A percentile compares a stretch with the other conserved stretches of the same genome.
These are phyloP conservation scores for Rhizophora mangle DNA, from an alignment of 345 rosid species.

Conservation along the genomic window DNA sequence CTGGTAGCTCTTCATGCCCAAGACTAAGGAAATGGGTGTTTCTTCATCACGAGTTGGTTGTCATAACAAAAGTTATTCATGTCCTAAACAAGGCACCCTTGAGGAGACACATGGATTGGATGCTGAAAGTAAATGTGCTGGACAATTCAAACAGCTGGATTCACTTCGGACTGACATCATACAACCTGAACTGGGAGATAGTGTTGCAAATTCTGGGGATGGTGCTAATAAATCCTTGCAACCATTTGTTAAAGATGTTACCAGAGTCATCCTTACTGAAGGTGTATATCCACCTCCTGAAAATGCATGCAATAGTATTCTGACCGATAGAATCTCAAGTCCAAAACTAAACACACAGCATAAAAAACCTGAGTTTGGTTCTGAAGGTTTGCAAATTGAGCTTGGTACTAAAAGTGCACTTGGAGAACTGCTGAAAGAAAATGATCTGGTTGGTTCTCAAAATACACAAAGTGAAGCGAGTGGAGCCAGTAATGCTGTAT, in stretches of 20 bases:
- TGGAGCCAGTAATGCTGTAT: conserved; percentile 4
- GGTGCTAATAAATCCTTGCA: conserved; percentile 14
- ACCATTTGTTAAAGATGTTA: background rate
- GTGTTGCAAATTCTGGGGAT: conserved; percentile 13
- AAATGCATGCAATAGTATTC: conserved; percentile 16
- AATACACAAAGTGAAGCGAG: conserved; percentile 13
- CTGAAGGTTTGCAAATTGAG: conserved; percentile 2
- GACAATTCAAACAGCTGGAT: conserved; percentile 14
- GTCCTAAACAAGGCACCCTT: conserved; percentile 8
- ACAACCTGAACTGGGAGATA: conserved; percentile 15
- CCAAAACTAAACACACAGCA: too few relatives aligned
- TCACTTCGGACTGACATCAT: conserved; percentile 10
- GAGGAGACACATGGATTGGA: conserved; percentile 11
- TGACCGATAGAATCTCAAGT: background rate
- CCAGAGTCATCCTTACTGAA: background rate
- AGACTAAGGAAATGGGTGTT: conserved; percentile 22
- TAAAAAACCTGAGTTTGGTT: background rate
- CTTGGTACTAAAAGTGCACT: conserved; percentile 9
- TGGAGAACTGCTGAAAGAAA: conserved; percentile 19
- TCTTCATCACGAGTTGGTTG: conserved; percentile 22
- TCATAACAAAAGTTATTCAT: conserved; percentile 11
- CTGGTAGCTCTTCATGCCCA: conserved; percentile 22
- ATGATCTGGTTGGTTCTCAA: conserved; percentile 13
- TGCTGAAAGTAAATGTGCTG: background rate
- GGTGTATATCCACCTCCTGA: conserved; percentile 7